A percentile compares a stretch with the other conserved stretches of the same genome.
Conservation (phyloP, 139 green algal species). For the Volvox africanus region DNA sequence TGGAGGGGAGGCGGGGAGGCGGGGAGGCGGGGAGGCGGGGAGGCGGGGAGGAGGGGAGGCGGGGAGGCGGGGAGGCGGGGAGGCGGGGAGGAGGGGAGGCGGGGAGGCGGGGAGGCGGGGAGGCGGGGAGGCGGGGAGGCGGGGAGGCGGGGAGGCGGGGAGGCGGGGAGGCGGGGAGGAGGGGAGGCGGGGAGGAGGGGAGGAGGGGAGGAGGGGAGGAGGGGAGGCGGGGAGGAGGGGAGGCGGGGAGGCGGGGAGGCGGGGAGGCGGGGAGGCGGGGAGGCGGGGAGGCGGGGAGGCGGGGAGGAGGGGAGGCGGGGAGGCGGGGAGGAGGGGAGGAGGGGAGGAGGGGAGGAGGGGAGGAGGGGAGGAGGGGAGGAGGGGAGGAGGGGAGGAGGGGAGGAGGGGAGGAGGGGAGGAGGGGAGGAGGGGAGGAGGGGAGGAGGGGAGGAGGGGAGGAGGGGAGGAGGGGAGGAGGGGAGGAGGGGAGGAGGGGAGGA, state of each 20-base stretch:
- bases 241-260: too few species aligned
- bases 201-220: too few species aligned
- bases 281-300: background rate
- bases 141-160: background rate
- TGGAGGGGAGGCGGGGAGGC: background rate
- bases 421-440: background rate
- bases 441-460: background rate
- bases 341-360: too few species aligned
- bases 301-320: background rate
- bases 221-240: too few species aligned
- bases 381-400: slow-evolving; percentile 9
- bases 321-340: too few species aligned
- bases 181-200: too few species aligned
- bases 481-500: background rate
- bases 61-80: too few species aligned
- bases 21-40: background rate
- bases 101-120: too few species aligned
- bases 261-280: too few species aligned
- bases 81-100: too few species aligned
- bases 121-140: background rate
- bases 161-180: too few species aligned
- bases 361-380: background rate
- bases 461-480: background rate
- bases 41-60: too few species aligned
- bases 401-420: background rate